Base-by-base conservation (phyloP, 768 basidiomycete species). In the Zangia roseola region DNA sequence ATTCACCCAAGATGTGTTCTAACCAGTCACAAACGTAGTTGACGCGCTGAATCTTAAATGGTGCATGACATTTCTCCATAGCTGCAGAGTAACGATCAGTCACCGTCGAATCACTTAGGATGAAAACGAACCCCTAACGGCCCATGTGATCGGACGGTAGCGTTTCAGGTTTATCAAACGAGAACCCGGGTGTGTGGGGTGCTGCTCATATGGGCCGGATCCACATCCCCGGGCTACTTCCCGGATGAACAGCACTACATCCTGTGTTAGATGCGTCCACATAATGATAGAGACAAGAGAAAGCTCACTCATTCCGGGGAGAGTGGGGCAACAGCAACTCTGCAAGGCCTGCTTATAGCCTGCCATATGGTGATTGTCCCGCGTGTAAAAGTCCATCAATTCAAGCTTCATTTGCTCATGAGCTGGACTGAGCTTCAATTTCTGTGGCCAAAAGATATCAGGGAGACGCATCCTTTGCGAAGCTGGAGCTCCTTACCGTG, bases 41-140 rank as follows among this genome's bases (percentile, higher is more conserved):
- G 24, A 68, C 59, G 21, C 60, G 61, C 5, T 60, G 54, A 45
- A 75, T 68, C 6, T 68, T 65, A 49, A 77, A 79, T 5, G 71
- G 71, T 6, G 72, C 59, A 25, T 77, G 74, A 21, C 73, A 75
- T 40, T 66, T 69, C 49, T 81, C 77, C 70, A 81, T 74, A 4
- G 62, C 78, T 79, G 49, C 25, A 20, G 48, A 39, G 17, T 7
- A n/a, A 38, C 20, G 14, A 26, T 60, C 20, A 56, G 10, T 10
- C 4, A 13, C 25, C 16, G 17, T 36, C 12, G 10, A 24, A 39
- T 3, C 16, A 9, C 9, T 23, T 21, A 28, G 37, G 36, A 28
- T 23, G n/a, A 40, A 42, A 40, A 63, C 57, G 40, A 47, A 76
- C 77, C 67, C 50, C 70, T 64, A 16, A 76, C 71, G 10, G 71